Evolutionary conservation across 1,284 basidiomycete species (phyloP).

Genomic region (Austropuccinia psidii): DNA sequence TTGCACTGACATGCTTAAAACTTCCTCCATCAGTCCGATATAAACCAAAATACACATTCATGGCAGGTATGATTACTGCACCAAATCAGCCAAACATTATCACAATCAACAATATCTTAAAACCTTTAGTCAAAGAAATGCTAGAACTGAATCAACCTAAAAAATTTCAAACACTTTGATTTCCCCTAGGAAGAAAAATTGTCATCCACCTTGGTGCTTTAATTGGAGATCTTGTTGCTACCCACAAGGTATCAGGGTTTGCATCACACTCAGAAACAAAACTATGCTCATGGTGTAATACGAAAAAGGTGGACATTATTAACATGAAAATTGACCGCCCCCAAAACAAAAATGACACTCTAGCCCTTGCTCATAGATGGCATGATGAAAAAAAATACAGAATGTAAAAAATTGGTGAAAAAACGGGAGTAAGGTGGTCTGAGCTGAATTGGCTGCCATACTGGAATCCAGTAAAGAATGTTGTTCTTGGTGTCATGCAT

Average conservation of each 20-base stretch:
- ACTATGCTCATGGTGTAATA: background rate
- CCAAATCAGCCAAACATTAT: background rate
- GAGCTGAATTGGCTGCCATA: background rate
- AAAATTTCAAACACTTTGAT: background rate
- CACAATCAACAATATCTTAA: background rate
- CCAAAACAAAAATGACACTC: background rate
- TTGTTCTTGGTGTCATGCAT: conserved; percentile 6
- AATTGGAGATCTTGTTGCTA: conserved; percentile 4
- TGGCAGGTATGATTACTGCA: background rate
- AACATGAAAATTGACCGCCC: background rate
- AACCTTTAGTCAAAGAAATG: background rate
- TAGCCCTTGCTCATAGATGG: background rate
- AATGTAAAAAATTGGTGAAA: background rate
- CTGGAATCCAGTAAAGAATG: background rate
- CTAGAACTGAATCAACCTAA: background rate
- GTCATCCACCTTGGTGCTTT: background rate
- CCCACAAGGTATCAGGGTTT: background rate
- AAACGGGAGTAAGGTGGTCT: conserved; percentile 11
- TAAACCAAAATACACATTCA: background rate
- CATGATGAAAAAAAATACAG: background rate
- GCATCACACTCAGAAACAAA: background rate
- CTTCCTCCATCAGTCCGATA: background rate
- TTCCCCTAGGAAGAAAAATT: background rate
- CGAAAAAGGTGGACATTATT: background rate
- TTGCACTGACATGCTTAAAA: background rate